These are phyloP conservation scores for Monosporozyma siamensis DNA, from an alignment of 805 yeast genomes.

Conservation along the genomic window DNA sequence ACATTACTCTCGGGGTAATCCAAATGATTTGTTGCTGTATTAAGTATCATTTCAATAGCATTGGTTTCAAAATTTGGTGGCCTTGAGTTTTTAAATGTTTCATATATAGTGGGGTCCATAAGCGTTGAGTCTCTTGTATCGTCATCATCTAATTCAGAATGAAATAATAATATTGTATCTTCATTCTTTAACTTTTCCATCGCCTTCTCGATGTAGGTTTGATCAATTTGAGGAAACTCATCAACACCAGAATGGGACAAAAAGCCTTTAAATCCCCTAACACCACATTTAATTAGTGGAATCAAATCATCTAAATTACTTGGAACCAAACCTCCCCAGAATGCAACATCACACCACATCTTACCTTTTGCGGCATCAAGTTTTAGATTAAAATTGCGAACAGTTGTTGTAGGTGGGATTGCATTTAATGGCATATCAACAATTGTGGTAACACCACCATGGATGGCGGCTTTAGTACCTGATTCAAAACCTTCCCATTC, in stretches of 20 bases:
- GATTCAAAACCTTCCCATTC: conserved; percentile 99
- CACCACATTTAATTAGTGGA: conserved; percentile 78
- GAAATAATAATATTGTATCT: conserved; percentile 77
- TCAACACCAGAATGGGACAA: conserved; percentile 93
- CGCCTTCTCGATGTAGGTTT: conserved; percentile 56
- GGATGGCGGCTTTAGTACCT: conserved; percentile 88
- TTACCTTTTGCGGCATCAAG: conserved; percentile 70
- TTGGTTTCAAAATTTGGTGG: conserved; percentile 84
- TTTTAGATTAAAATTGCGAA: conserved; percentile 65
- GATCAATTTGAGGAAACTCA: conserved; percentile 78
- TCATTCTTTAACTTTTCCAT: conserved; percentile 52
- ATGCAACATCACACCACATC: conserved; percentile 88
- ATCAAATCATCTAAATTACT: conserved; percentile 56
- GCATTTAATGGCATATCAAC: conserved; percentile 95
- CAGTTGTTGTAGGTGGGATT: conserved; percentile 87
- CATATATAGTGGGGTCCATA: conserved; percentile 55
- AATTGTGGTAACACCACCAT: conserved; percentile 94
- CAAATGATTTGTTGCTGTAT: conserved; percentile 39
- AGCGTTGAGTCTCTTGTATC: conserved; percentile 22
- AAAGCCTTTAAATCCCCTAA: conserved; percentile 89
- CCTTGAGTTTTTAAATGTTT: conserved; percentile 70
- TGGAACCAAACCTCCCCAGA: conserved; percentile 95
- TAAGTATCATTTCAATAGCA: conserved; percentile 66
- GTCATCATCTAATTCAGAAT: conserved; percentile 75
- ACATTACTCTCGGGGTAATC: conserved; percentile 37